Base-by-base conservation (phyloP, 371 early-diverging fungal genomes). In the Blyttiomyces sp. region DNA sequence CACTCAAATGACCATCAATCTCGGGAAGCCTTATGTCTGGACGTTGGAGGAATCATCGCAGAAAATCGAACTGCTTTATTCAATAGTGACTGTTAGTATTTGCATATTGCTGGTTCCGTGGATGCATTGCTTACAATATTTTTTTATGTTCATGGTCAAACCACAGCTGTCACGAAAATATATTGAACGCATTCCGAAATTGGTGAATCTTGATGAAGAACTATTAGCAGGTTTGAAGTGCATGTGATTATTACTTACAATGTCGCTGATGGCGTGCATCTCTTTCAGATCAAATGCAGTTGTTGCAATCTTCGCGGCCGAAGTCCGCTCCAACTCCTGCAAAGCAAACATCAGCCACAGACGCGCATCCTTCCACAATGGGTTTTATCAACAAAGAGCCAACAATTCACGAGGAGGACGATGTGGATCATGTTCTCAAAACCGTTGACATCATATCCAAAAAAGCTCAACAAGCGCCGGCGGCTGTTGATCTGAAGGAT, bases 401-500 rank as follows among this genome's bases (percentile, higher is more conserved):
- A 27, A 51, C 9, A 6, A 7, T 31, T 26, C 16, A 13, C 0
- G 24, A 13, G 27, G 31, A 0, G 13, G 13, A 13, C 42, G n/a
- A 13, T 39, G 42, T 24, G 19, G 19, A 7, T 32, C 54, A 42
- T 16, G 55, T 39, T 27, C 17, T 9, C 11, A 13, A 43, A n/a
- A 9, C 16, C 24, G 30, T 11, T 13, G 23, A 4, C 24, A 55
- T 7, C 43, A 11, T 9, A 6, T 24, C 33, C 32, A 9, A 55
- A 30, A 21, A 26, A 44, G 39, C 33, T 45, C 13, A 36, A 30
- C 44, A 53, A 26, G 59, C 30, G 5, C 32, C 45, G 13, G 21
- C 52, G 30, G 59, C 26, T 35, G 28, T 42, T n/a, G 59, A 59
- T 31, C 73, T 84, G 51, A 82, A 83, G 39, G 83, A 85, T 48